These are phyloP conservation scores for Yarrowia phangngaensis DNA, from an alignment of 805 yeast genomes.

Conservation along the genomic window DNA sequence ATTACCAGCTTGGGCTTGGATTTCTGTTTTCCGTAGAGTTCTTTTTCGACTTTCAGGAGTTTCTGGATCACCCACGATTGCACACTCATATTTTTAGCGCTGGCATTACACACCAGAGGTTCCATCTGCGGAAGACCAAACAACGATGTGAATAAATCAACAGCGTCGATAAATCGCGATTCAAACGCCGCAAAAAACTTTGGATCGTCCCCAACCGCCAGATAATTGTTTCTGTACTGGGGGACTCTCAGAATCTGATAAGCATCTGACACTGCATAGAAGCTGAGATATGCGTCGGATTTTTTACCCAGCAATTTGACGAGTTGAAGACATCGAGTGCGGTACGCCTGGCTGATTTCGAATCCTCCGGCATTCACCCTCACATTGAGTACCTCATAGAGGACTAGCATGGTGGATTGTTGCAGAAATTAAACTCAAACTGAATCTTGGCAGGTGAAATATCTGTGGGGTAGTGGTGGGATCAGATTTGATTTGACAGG, in stretches of 20 bases:
- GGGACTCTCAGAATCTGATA: slow-evolving; percentile 23
- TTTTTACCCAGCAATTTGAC: slow-evolving; percentile 21
- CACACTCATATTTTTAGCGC: slow-evolving; percentile 15
- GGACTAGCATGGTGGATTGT: slow-evolving; percentile 16
- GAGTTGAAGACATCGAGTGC: slow-evolving; percentile 19
- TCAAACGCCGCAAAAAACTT: slow-evolving; percentile 20
- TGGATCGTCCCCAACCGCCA: slow-evolving; percentile 19
- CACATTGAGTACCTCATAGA: slow-evolving; percentile 22
- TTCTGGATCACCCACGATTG: slow-evolving; percentile 14
- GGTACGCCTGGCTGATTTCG: slow-evolving; percentile 26
- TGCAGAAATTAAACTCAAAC: no score
- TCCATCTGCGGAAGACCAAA: slow-evolving; percentile 23
- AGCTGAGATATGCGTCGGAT: slow-evolving; percentile 17
- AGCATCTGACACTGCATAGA: slow-evolving; percentile 24
- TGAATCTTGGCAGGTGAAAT: no score
- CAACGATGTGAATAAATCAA: slow-evolving; percentile 15
- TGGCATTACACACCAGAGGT: slow-evolving; percentile 19
- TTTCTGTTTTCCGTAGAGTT: slow-evolving; percentile 11
- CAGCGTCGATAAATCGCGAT: slow-evolving; percentile 18
- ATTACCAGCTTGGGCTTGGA: slow-evolving; percentile 21
- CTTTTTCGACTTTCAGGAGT: slow-evolving; percentile 8
- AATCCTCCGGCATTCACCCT: slow-evolving; percentile 18
- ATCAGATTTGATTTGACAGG: no score
- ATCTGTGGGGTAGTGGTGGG: no score
- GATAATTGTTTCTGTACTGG: slow-evolving; percentile 20